Evolutionary conservation across 1,139 yeast species (phyloP), one percentile per base, ranked within the genome.

Genomic region (Diutina siamensis): DNA sequence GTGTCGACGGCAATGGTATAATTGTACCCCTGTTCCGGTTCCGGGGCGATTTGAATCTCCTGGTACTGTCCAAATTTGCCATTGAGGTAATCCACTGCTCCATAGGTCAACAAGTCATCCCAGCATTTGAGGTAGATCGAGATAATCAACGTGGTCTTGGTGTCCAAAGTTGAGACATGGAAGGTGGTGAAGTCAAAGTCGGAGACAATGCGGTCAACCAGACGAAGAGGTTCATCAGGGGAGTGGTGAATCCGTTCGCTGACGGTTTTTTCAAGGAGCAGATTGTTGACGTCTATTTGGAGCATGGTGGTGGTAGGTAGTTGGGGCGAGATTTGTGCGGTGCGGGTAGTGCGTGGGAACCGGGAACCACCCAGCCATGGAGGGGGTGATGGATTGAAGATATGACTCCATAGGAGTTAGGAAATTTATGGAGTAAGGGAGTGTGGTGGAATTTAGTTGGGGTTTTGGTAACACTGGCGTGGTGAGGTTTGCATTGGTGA

Each of bases 131-230:
- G 76, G 53, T 75, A 77, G 51, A 87, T 69, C 19, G 94, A 83
- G 41, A 87, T 67, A 51, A 83, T 67, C 49, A 87, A 65, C 60
- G 76, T 67, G 41, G 78, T 65, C 69, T 78, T 84, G 56, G 70
- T 72, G 58, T 77, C 87, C 13, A 89, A 80, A 40, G 95, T 89
- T 44, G 95, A 83, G 52, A 94, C 71, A 63, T 89, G 97, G 65
- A 84, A 88, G 28, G 94, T 85, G 48, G 96, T 94, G 66, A 88
- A 88, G 63, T 92, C 98, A 58, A 92, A 92, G 67, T 92, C 99
- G 34, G 95, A 82, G 52, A 92, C 78, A 52, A 92, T 78, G 61
- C 97, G 78, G 64, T 92, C 97, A 55, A 92, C 73, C n/a, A 83
- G 71, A 50, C 78, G 69, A 42, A 57, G 50, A 17, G 57, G 47